phyloP scores from a whole-genome alignment of 1,284 basidiomycete genomes.

The Moesziomyces parantarcticus region DNA sequence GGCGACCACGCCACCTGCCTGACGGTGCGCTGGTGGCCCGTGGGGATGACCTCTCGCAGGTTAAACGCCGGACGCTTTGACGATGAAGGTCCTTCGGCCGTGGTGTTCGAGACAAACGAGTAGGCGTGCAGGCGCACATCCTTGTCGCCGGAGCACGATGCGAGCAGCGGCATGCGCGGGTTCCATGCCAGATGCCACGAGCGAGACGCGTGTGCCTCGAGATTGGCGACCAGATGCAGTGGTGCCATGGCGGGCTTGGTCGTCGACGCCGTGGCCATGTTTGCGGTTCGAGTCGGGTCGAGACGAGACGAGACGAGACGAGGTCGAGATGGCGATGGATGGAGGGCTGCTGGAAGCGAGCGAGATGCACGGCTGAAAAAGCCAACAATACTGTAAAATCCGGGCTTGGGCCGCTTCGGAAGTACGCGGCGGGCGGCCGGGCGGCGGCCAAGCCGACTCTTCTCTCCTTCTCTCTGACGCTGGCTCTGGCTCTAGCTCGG shows the following conservation, averaged over 20 bases:
- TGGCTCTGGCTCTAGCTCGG: too few relatives aligned
- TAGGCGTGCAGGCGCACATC: conserved; percentile 87
- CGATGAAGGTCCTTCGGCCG: conserved; percentile 40
- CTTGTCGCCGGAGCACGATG: conserved; percentile 94
- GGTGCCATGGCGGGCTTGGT: conserved; percentile 2
- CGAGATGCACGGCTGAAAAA: background rate
- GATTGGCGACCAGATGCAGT: conserved; percentile 39
- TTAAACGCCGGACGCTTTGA: conserved; percentile 55
- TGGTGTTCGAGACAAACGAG: conserved; percentile 59
- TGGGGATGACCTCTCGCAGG: conserved; percentile 69
- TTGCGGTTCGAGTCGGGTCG: too few relatives aligned
- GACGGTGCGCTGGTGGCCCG: conserved; percentile 92
- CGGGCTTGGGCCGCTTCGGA: too few relatives aligned
- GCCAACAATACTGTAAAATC: too few relatives aligned
- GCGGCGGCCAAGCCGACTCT: too few relatives aligned
- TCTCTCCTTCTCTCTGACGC: too few relatives aligned
- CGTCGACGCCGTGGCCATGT: conserved; percentile 10
- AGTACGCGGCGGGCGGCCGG: too few relatives aligned
- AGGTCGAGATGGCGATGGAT: too few relatives aligned
- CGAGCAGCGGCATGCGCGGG: conserved; percentile 81
- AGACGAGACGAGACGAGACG: too few relatives aligned
- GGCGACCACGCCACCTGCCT: conserved; percentile 89
- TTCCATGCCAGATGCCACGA: conserved; percentile 92
- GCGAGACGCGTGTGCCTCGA: conserved; percentile 63
- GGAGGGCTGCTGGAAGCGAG: too few relatives aligned